Base-by-base conservation (phyloP, 768 basidiomycete species). In the Naganishia antarctica region DNA sequence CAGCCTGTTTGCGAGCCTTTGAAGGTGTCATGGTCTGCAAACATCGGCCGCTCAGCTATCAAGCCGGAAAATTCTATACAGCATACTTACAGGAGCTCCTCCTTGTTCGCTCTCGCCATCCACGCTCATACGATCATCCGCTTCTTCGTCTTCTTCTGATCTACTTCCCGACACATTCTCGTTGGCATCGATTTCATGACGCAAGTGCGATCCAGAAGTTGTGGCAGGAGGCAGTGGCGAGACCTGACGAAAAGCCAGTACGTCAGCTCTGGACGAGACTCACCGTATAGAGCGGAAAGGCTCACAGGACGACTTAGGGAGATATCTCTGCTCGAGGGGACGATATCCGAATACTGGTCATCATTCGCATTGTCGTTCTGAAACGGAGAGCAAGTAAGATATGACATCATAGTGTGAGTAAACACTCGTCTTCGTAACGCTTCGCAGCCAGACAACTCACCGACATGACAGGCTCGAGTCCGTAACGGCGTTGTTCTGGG, bases 71-170 rank as follows among this genome's bases (percentile, higher is more conserved):
- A n/a, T n/a, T n/a, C n/a, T n/a, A 18, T 9, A 51, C 6, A 26
- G 31, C 6, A 23, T 11, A 47, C 53, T 64, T 40, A 53, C 60
- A 15, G 44, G 43, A 2, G 29, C 50, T 31, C 45, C n/a, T 46
- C 58, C 64, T 44, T 50, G 46, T 46, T 28, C 29, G 25, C 60
- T 53, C 23, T 50, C 51, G 37, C 34, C 63, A 34, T 64, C 66
- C 3, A 67, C 28, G 41, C 63, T 63, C 61, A 48, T 58, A 9
- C 45, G 51, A 49, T 66, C 64, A 18, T 58, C 65, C 9, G 62
- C 59, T 11, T 64, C 50, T 51, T 66, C 32, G 3, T 40, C 60
- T 18, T 63, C n/a, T n/a, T n/a, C n/a, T n/a, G n/a, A n/a, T n/a
- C n/a, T n/a, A n/a, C n/a, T n/a, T n/a, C n/a, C 58, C 7, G 64